These are phyloP conservation scores for Stylonectria norvegica DNA, from an alignment of 2,329 filamentous ascomycete species.

Conservation along the genomic window DNA sequence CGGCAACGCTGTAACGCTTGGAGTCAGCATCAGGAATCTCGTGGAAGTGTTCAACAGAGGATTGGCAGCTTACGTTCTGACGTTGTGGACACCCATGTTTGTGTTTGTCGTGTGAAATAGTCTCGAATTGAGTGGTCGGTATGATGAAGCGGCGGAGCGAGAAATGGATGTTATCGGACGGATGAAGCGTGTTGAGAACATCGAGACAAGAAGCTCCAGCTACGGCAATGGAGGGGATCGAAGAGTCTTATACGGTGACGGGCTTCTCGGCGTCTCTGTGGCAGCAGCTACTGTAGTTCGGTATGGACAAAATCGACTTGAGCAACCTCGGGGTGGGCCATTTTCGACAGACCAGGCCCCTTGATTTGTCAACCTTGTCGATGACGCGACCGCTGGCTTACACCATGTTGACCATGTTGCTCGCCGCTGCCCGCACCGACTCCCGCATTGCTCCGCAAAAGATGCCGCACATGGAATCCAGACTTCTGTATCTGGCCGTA, in stretches of 20 bases:
- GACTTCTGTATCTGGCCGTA: too few relatives aligned
- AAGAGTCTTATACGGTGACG: neutral
- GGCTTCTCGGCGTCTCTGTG: neutral
- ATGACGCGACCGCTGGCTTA: neutral
- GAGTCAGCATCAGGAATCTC: neutral
- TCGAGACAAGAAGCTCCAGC: slow-evolving; percentile 1
- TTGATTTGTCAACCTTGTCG: slow-evolving; percentile 1
- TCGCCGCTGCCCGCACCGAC: too few relatives aligned
- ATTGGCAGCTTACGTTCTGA: slow-evolving; percentile 33
- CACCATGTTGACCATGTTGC: neutral
- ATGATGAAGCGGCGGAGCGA: slow-evolving; percentile 12
- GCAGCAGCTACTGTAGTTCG: neutral
- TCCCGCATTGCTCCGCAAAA: neutral
- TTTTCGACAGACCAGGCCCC: too few relatives aligned
- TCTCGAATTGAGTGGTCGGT: slow-evolving; percentile 15
- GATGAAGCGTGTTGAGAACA: slow-evolving; percentile 18
- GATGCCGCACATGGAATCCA: too few relatives aligned
- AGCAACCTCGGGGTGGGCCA: too few relatives aligned
- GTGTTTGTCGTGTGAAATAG: slow-evolving; percentile 36
- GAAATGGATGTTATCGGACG: slow-evolving; percentile 17
- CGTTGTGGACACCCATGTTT: slow-evolving; percentile 45
- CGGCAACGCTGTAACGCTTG: slow-evolving; percentile 47
- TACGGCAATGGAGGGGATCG: neutral
- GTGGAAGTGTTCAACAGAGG: too few relatives aligned
- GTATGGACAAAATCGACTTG: too few relatives aligned